Conservation (phyloP, 768 basidiomycete genomes). For the Filobasidium wieringae region DNA sequence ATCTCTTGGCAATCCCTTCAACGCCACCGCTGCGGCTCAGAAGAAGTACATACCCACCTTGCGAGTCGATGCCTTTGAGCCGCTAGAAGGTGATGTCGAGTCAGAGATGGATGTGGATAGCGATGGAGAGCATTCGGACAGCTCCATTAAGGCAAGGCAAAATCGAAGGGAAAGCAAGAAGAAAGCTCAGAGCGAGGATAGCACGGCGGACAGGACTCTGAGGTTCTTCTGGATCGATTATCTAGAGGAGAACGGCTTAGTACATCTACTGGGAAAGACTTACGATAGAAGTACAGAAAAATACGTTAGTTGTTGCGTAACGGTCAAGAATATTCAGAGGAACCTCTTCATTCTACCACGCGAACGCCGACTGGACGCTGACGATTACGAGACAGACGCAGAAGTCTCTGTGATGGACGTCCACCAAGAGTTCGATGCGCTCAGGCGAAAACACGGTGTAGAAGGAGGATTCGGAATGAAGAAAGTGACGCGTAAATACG, state of each 20-base stretch:
- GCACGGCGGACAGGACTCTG: slow-evolving; percentile 53
- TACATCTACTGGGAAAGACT: slow-evolving; percentile 85
- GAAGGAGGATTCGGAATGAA: slow-evolving; percentile 61
- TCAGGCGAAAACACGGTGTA: slow-evolving; percentile 60
- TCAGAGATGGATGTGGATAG: slow-evolving; percentile 5
- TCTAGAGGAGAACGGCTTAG: slow-evolving; percentile 64
- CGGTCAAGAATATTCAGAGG: slow-evolving; percentile 70
- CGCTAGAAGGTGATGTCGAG: slow-evolving; percentile 16
- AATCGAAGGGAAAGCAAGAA: neutral
- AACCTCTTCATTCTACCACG: slow-evolving; percentile 85
- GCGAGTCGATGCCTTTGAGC: slow-evolving; percentile 22
- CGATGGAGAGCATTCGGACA: slow-evolving; percentile 8
- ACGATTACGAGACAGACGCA: slow-evolving; percentile 60
- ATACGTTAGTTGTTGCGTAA: slow-evolving; percentile 69
- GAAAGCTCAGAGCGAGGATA: slow-evolving; percentile 46
- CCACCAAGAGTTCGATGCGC: slow-evolving; percentile 66
- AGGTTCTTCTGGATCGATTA: slow-evolving; percentile 96
- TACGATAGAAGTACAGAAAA: slow-evolving; percentile 56
- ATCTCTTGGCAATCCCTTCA: slow-evolving; percentile 5
- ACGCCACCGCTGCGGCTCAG: slow-evolving; percentile 5
- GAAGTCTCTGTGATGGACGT: slow-evolving; percentile 62
- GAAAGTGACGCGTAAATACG: slow-evolving; percentile 79
- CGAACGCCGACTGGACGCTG: slow-evolving; percentile 51
- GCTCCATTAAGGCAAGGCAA: neutral
- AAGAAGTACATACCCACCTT: slow-evolving; percentile 13